Base-by-base conservation (phyloP, 2,329 filamentous ascomycete genomes). In the Metarhizium album region DNA sequence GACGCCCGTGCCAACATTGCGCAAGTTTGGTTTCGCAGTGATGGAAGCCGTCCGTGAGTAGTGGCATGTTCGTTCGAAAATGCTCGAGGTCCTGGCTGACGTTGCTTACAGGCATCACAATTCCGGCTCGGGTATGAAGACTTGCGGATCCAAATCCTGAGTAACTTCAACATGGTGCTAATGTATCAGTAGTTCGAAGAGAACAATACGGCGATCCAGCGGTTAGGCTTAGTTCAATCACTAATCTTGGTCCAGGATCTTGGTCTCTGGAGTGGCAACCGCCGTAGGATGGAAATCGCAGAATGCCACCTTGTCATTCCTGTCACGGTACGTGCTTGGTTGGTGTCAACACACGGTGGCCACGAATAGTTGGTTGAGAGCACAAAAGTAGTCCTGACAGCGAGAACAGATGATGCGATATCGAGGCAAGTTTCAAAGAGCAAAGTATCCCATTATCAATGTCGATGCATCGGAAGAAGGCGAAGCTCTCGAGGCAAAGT, bases 401-500 rank as follows among this genome's bases (percentile, higher is more conserved):
- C 4, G 11, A 23, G 14, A 9, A 13, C 53, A 74, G 72, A 76
- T 78, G 72, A 75, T 78, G 69, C 69, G 75, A 24, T 75, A 75
- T 55, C 68, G 71, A n/a, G 75, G 79, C 20, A 74, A 77, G 48
- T 84, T 85, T 58, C 74, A 79, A 51, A 69, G 75, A 22, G 75
- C 74, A 14, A 70, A 70, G 2, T 83, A 80, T 59, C 71, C 74
- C 2, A 62, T 68, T 2, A 72, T 84, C 14, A 61, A 68, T 0
- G 74, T 80, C 2, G 60, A 67, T n/a, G 59, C 72, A 1, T 72
- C 74, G 1, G 83, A 86, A 50, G 69, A 77, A 22, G 79, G 77
- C 1, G 63, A 77, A 18, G 67, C 67, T 2, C 66, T 89, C 0
- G 75, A 85, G 52, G 66, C 71, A 3, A 87, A 86, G 58, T 88